Evolutionary conservation across 2,329 filamentous ascomycete species (phyloP).

Genomic region (Hypoxylon sp.): DNA sequence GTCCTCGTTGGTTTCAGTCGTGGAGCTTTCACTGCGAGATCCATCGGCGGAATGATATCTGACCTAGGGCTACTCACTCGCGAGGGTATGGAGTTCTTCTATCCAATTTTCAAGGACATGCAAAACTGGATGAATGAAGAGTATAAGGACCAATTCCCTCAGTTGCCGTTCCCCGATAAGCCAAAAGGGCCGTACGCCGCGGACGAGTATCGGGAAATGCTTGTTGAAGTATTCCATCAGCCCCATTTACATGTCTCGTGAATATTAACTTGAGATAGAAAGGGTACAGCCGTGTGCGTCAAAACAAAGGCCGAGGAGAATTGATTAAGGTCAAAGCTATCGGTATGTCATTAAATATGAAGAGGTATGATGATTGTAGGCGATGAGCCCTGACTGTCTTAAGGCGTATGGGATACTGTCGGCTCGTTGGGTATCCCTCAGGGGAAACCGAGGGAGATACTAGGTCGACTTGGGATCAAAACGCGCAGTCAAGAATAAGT

Average conservation of each 20-base stretch:
- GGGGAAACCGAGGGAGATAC: conserved; percentile 39
- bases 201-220: conserved; percentile 58
- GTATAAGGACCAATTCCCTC: conserved; percentile 63
- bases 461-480: conserved; percentile 62
- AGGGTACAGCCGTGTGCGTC: conserved; percentile 59
- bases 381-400: conserved; percentile 22
- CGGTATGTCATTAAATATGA: conserved; percentile 47
- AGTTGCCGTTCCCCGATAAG: conserved; percentile 62
- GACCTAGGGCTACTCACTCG: conserved; percentile 66
- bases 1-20: conserved; percentile 69
- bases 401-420: conserved; percentile 66
- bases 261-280: conserved; percentile 40
- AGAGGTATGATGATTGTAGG: not conserved
- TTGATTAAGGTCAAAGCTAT: conserved; percentile 64
- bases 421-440: conserved; percentile 58
- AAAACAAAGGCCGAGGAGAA: conserved; percentile 54
- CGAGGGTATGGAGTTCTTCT: conserved; percentile 67
- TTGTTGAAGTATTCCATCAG: conserved; percentile 56
- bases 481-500: conserved; percentile 63
- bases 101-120: conserved; percentile 69
- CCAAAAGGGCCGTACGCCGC: conserved; percentile 60
- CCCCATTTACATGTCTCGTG: not conserved
- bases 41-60: conserved; percentile 66
- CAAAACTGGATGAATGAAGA: conserved; percentile 63
- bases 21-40: conserved; percentile 70